Evolutionary conservation across 192 early-diverging fungal genomes (phyloP).

Genomic region (Piromyces sp.): DNA sequence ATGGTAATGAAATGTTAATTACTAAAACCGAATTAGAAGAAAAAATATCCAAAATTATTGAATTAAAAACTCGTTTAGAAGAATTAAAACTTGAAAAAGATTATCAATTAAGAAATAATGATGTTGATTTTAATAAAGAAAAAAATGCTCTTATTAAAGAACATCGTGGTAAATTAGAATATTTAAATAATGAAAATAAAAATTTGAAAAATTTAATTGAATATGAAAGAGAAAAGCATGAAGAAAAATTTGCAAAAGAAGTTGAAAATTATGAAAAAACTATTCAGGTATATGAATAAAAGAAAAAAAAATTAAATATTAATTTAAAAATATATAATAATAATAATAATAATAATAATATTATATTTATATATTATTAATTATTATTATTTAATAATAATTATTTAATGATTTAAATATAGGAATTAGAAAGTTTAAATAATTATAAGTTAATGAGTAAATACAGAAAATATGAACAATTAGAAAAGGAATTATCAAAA

Average conservation of each 20-base stretch:
- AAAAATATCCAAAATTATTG: constrained; percentile 31
- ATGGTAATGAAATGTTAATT: constrained; percentile 24
- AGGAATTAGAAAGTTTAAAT: not conserved
- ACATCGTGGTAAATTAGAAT: constrained; percentile 40
- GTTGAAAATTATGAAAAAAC: constrained; percentile 25
- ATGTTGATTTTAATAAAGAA: constrained; percentile 51
- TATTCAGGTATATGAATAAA: not conserved
- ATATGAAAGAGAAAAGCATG: constrained; percentile 41
- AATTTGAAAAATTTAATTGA: constrained; percentile 33
- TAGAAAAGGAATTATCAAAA: not conserved
- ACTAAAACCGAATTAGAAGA: constrained; percentile 47
- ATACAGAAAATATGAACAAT: not conserved
- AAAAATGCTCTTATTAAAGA: constrained; percentile 45
- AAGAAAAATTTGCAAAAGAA: constrained; percentile 41
- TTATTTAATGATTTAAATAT: not conserved
- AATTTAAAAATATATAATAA: too few species aligned
- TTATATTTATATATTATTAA: too few species aligned
- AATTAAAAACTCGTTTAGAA: constrained; percentile 38
- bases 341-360: too few species aligned
- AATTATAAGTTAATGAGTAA: not conserved
- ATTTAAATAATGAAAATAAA: constrained; percentile 28
- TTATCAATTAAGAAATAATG: constrained; percentile 42
- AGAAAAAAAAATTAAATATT: too few species aligned
- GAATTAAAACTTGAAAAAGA: constrained; percentile 51
- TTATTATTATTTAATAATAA: too few species aligned